A percentile compares a stretch with the other conserved stretches of the same genome.
Conservation (phyloP, 2,329 filamentous ascomycete species). For the Fusarium palustre region DNA sequence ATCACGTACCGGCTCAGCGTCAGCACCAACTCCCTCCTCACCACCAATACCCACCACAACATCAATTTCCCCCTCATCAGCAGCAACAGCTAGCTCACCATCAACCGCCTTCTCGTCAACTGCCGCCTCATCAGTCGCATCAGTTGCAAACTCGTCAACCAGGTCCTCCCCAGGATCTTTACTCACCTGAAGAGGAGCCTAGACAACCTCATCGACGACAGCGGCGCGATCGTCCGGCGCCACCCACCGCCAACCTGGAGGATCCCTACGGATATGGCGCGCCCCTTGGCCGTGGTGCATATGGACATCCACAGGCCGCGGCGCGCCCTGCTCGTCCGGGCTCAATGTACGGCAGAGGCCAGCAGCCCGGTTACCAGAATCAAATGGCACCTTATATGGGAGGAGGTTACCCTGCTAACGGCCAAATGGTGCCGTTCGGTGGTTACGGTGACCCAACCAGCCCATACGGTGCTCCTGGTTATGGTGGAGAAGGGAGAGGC, state of each 20-base stretch:
- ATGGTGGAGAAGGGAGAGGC: conserved; percentile 53
- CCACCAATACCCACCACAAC: conserved; percentile 49
- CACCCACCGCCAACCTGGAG: conserved; percentile 70
- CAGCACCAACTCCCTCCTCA: conserved; percentile 51
- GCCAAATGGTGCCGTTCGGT: conserved; percentile 63
- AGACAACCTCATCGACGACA: conserved; percentile 40
- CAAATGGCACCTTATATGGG: conserved; percentile 60
- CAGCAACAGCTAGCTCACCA: conserved; percentile 50
- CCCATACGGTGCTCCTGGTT: conserved; percentile 58
- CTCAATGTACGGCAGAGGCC: conserved; percentile 51
- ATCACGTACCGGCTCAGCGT: conserved; percentile 50
- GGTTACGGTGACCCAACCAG: conserved; percentile 47
- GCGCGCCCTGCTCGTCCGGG: conserved; percentile 20
- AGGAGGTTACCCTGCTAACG: conserved; percentile 51
- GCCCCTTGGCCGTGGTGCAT: conserved; percentile 55
- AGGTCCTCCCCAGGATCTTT: conserved; percentile 50
- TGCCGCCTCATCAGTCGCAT: conserved; percentile 47
- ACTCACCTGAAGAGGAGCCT: conserved; percentile 43
- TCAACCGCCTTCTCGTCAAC: conserved; percentile 49
- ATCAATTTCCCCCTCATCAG: conserved; percentile 53
- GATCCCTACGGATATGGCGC: conserved; percentile 70
- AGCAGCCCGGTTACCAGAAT: conserved; percentile 57
- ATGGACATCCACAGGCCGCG: conserved; percentile 36
- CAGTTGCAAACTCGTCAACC: conserved; percentile 55
- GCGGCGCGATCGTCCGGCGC: conserved; percentile 39